These are phyloP conservation scores for Scedosporium aurantiacum DNA, from an alignment of 2,329 filamentous ascomycete species.

Conservation along the genomic window DNA sequence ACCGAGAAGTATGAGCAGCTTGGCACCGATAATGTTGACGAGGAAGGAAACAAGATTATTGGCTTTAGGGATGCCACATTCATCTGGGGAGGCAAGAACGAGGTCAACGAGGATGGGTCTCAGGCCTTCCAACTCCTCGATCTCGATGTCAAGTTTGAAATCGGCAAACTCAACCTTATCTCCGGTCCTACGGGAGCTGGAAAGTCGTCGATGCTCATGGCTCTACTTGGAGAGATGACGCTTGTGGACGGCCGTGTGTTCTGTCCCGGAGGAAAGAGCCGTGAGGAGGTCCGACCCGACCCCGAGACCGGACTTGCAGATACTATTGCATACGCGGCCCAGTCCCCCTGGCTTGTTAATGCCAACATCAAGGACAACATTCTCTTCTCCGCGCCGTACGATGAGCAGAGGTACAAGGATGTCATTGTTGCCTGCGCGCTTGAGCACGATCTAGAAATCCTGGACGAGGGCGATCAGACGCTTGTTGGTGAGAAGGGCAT, in stretches of 20 bases:
- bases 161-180: constrained; percentile 84
- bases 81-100: constrained; percentile 69
- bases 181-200: constrained; percentile 88
- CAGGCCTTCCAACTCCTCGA: constrained; percentile 76
- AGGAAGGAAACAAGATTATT: constrained; percentile 61
- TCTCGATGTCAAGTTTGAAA: constrained; percentile 68
- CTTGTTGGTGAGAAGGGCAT: constrained; percentile 96
- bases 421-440: constrained; percentile 87
- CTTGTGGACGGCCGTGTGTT: constrained; percentile 68
- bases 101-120: constrained; percentile 51
- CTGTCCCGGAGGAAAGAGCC: constrained; percentile 73
- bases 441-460: constrained; percentile 81
- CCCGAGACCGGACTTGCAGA: constrained; percentile 80
- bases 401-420: constrained; percentile 73
- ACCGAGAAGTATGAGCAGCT: constrained; percentile 92
- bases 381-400: constrained; percentile 69
- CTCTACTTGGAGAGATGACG: constrained; percentile 91
- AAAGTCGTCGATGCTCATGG: constrained; percentile 94
- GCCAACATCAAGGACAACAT: constrained; percentile 95
- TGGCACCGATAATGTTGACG: constrained; percentile 55
- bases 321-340: constrained; percentile 90
- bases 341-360: constrained; percentile 95
- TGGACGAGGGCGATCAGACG: constrained; percentile 86
- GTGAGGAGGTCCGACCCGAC: constrained; percentile 73
- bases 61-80: constrained; percentile 79